phyloP scores from a whole-genome alignment of 371 early-diverging fungal genomes.

The Apophysomyces ossiformis region DNA sequence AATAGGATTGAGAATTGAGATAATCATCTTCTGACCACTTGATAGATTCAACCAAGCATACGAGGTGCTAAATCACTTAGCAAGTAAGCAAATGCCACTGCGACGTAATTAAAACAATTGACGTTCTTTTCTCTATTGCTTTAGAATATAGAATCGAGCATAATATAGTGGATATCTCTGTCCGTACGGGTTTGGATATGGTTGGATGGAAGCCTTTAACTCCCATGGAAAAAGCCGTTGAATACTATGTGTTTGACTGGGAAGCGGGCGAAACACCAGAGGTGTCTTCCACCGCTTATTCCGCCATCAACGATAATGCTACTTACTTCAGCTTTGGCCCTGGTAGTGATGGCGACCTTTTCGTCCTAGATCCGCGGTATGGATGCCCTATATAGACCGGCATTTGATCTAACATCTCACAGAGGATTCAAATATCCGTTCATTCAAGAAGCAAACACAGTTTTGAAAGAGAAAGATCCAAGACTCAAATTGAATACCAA shows the following conservation, averaged over 20 bases:
- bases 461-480: constrained; percentile 32
- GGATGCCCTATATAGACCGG: not conserved
- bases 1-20: not conserved
- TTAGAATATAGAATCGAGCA: constrained; percentile 28
- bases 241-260: constrained; percentile 51
- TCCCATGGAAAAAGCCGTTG: constrained; percentile 41
- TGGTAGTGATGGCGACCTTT: constrained; percentile 42
- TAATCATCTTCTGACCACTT: not conserved
- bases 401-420: not conserved
- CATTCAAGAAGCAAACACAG: constrained; percentile 35
- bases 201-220: constrained; percentile 42
- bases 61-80: constrained; percentile 27
- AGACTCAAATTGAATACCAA: constrained; percentile 38
- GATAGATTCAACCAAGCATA: constrained; percentile 30
- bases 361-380: constrained; percentile 48
- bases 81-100: constrained; percentile 11
- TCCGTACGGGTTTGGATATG: constrained; percentile 35
- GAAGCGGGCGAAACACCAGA: constrained; percentile 48
- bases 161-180: constrained; percentile 44
- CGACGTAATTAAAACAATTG: too few species aligned
- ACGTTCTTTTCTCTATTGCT: too few species aligned
- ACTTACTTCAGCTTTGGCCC: constrained; percentile 44
- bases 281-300: constrained; percentile 32
- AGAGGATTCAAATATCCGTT: constrained; percentile 53
- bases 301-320: constrained; percentile 34